A percentile compares a stretch with the other conserved stretches of the same genome.
Evolutionary conservation across 2,329 filamentous ascomycete genomes (phyloP).

Genomic region (Paecilomyces formosus): DNA sequence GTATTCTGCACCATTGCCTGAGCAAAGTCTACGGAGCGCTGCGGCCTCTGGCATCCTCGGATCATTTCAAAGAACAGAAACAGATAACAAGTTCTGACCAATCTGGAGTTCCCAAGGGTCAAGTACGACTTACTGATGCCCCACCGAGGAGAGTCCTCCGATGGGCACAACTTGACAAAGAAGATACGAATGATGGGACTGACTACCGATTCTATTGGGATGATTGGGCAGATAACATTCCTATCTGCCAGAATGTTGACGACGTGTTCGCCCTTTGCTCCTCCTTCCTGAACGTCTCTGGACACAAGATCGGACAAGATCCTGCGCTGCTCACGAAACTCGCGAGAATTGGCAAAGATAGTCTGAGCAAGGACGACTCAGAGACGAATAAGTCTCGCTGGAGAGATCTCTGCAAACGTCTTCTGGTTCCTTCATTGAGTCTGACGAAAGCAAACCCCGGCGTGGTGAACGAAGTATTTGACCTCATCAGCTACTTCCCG

Average conservation of each 20-base stretch:
- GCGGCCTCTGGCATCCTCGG: conserved; percentile 38
- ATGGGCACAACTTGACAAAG: conserved; percentile 77
- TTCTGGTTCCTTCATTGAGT: conserved; percentile 83
- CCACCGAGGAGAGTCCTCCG: conserved; percentile 61
- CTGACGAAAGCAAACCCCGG: conserved; percentile 78
- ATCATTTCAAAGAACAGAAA: conserved; percentile 41
- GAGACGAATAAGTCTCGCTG: conserved; percentile 67
- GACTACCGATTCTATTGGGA: conserved; percentile 95
- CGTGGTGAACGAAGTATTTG: conserved; percentile 78
- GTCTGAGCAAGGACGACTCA: conserved; percentile 62
- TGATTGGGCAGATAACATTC: conserved; percentile 91
- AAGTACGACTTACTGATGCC: conserved; percentile 54
- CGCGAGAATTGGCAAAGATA: conserved; percentile 74
- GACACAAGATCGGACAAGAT: conserved; percentile 84
- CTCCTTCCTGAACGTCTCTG: conserved; percentile 76
- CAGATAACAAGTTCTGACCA: conserved; percentile 55
- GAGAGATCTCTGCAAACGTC: conserved; percentile 73
- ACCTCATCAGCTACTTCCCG: conserved; percentile 71
- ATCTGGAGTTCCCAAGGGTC: conserved; percentile 60
- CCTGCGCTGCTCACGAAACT: conserved; percentile 70
- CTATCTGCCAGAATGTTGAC: conserved; percentile 80
- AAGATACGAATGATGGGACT: conserved; percentile 64
- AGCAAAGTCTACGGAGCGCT: conserved; percentile 61
- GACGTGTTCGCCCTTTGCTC: conserved; percentile 83
- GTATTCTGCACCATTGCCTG: conserved; percentile 75